Evolutionary conservation across 345 rosid species (phyloP), one percentile per base, ranked within the genome.

Genomic region (Moricandia moricandioides): DNA sequence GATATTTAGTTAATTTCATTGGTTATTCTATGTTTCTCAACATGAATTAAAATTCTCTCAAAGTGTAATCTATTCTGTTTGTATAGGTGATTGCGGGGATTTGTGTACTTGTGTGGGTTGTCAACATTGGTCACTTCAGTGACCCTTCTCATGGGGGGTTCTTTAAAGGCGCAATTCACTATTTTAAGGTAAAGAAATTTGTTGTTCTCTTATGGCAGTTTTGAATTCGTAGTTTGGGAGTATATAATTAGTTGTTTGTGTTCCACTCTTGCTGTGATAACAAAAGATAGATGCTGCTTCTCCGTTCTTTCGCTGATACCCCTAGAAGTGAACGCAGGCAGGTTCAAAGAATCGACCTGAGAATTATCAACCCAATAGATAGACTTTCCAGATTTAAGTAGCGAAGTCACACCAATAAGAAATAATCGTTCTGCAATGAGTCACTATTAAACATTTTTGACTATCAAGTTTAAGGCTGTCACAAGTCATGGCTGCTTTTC

Each of bases 131-230:
- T 63, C 99, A 95, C 78, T 95, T 95, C 57, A 91, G 83, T 55
- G 99, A 95, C 75, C 98, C 97, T 87, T 82, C 98, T 59, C 99
- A 95, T 70, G 99, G 99, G 43, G 97, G 99, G 57, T 86, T 92
- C 81, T 75, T 95, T 78, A 91, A 86, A 57, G 99, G 99, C 57
- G 99, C 99, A 71, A 89, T 95, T 82, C 99, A 92, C 83, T 95
- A 95, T 82, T 92, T 95, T 72, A 92, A 95, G 98, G 99, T 95
- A 86, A 68, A 79, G 18, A 37, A 33, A 17, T 66, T 60, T 72
- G 2, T 55, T 72, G 21, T 52, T 39, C 57, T 52, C 65, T 61
- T 52, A 30, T 24, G 8, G 65, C 4, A 49, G 62, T 54, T 65
- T 62, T 47, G 45, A 71, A 37, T 70, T 70, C 71, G 6, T 70